Conservation (phyloP, 1,139 yeast species). For the Yamadazyma pseudoaaseri region DNA sequence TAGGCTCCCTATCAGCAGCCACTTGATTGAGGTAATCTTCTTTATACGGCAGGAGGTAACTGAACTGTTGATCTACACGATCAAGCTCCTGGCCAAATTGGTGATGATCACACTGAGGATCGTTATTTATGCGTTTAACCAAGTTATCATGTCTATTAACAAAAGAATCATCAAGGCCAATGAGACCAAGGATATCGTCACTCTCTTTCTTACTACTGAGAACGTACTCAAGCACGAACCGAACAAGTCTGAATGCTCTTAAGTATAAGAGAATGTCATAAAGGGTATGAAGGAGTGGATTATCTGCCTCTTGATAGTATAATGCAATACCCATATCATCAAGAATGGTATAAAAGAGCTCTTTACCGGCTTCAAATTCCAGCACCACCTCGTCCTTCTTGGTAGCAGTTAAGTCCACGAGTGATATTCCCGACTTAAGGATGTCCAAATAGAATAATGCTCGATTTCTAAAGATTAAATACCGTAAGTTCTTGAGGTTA, state of each 20-base stretch:
- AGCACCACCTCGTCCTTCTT: neutral
- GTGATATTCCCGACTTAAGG: slow-evolving; percentile 14
- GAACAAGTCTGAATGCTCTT: slow-evolving; percentile 49
- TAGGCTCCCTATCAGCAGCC: slow-evolving; percentile 1
- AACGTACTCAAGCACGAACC: slow-evolving; percentile 61
- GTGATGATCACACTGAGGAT: neutral
- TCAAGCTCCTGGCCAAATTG: neutral
- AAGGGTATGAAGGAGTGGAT: slow-evolving; percentile 46
- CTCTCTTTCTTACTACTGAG: slow-evolving; percentile 47
- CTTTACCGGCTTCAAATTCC: slow-evolving; percentile 13
- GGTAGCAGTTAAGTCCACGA: neutral
- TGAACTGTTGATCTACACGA: slow-evolving; percentile 15
- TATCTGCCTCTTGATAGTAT: slow-evolving; percentile 66
- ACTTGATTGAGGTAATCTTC: slow-evolving; percentile 28
- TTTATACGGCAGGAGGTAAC: slow-evolving; percentile 29
- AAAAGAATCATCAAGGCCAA: slow-evolving; percentile 21
- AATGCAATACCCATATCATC: slow-evolving; percentile 58
- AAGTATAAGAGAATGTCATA: slow-evolving; percentile 50
- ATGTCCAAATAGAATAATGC: slow-evolving; percentile 69
- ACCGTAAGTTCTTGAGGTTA: slow-evolving; percentile 68
- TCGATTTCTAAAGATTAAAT: slow-evolving; percentile 76
- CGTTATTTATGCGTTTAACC: slow-evolving; percentile 2
- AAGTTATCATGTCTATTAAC: slow-evolving; percentile 5
- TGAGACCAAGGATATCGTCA: slow-evolving; percentile 41
- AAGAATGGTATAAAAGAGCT: slow-evolving; percentile 41